Percentiles rank a stretch among this genome's conserved stretches.
Conservation (phyloP, 225 moss, liverwort and hornwort species). For the Pleurozium schreberi region DNA sequence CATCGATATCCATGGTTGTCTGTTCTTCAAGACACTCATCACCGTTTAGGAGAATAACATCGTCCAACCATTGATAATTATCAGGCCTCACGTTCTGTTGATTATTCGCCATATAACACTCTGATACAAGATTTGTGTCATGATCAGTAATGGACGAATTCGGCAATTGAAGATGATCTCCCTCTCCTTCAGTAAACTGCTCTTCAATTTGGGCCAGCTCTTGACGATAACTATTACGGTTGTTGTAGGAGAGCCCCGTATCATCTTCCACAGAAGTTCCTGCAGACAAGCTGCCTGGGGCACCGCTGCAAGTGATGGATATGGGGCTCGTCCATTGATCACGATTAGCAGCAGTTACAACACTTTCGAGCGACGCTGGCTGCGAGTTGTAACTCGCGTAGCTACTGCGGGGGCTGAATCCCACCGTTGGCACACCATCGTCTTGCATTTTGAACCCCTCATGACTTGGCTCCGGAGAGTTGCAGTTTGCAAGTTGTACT, state of each 20-base stretch:
- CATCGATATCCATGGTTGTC: neutral
- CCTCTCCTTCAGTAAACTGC: neutral
- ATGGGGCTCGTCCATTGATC: neutral
- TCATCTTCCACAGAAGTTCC: neutral
- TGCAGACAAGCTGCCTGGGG: neutral
- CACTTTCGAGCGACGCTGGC: neutral
- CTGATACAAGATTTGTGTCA: neutral
- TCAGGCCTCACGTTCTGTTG: neutral
- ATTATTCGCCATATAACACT: neutral
- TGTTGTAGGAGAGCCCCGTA: neutral
- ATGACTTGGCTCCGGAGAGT: neutral
- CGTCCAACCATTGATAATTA: neutral
- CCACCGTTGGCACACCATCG: neutral
- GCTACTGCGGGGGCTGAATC: neutral
- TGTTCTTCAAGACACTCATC: neutral
- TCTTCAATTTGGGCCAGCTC: neutral
- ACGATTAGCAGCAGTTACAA: neutral
- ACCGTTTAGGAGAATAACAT: neutral
- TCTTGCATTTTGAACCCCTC: neutral
- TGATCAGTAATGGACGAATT: neutral
- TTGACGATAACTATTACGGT: neutral
- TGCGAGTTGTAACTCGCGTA: neutral
- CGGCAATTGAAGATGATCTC: neutral
- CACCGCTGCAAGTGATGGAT: neutral
- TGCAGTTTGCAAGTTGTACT: neutral